Evolutionary conservation across 257 asterid species (phyloP), one percentile per base, ranked within the genome.

Genomic region (Misopates orontium): DNA sequence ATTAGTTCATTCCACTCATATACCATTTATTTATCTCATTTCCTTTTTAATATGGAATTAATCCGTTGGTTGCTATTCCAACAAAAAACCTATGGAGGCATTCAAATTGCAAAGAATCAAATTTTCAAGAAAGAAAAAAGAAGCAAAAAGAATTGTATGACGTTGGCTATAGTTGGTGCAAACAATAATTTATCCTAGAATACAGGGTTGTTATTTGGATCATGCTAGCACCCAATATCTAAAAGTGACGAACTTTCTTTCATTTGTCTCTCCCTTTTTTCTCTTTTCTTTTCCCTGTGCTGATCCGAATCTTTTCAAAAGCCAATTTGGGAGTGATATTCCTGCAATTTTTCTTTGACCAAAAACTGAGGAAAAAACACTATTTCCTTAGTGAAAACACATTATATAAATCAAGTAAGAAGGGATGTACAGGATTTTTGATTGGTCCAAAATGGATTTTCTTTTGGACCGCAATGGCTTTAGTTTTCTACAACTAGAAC

Each of bases 371-470:
- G 70, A 69, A 28, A 68, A 54, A 64, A 23, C 20, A 44, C 25
- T 32, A 41, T 36, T 69, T 39, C 57, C 61, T 13, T 24, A 60
- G 20, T 31, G 17, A 55, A 52, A 67, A 44, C 36, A 15, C 49
- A 20, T 14, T 45, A 65, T 64, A 22, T 47, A 12, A 66, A 62
- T 52, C 62, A 32, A 66, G 54, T 12, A 50, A 56, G 22, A 23
- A 69, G 64, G n/a, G 69, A 72, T 56, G 77, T 68, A 62, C 66
- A 76, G 56, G 21, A 22, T 62, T 56, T 22, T 69, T 53, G 73
- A 53, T 73, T 72, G 78, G 76, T 44, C 61, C 60, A 57, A 75
- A 75, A 68, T 67, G 67, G 64, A 28, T 28, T 28, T 28, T 7
- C 36, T 28, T 28, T 28, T 36, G 42, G 42, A 23, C 25, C 64